phyloP scores from a whole-genome alignment of 495 filamentous ascomycete genomes.

The Xanthoparmelia taractica region DNA sequence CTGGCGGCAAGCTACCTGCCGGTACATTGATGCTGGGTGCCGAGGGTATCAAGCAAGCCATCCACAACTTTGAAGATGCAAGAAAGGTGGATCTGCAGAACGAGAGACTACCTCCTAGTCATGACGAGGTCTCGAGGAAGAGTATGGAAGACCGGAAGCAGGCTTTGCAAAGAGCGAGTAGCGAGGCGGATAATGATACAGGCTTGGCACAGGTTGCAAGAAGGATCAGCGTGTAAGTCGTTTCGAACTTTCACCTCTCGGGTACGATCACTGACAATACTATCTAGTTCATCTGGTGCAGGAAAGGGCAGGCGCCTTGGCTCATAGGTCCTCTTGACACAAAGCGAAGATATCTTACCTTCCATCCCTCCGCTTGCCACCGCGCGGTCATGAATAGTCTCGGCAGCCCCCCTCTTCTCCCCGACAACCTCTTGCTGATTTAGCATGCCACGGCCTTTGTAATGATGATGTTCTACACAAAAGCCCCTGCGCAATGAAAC shows the following conservation, averaged over 20 bases:
- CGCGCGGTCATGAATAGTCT: not conserved
- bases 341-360: not conserved
- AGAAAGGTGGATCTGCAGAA: slow-evolving; percentile 96
- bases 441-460: not conserved
- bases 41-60: slow-evolving; percentile 98
- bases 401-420: not conserved
- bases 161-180: slow-evolving; percentile 73
- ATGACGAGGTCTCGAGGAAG: slow-evolving; percentile 80
- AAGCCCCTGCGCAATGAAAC: slow-evolving; percentile 6
- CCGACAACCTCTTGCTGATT: not conserved
- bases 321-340: not conserved
- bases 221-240: slow-evolving; percentile 88
- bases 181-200: slow-evolving; percentile 86
- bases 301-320: slow-evolving; percentile 21
- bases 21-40: slow-evolving; percentile 97
- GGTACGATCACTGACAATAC: slow-evolving; percentile 6
- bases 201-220: slow-evolving; percentile 76
- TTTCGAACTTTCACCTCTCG: not conserved
- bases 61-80: slow-evolving; percentile 94
- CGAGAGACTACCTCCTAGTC: slow-evolving; percentile 81
- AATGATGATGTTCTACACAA: not conserved
- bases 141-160: slow-evolving; percentile 69
- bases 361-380: not conserved
- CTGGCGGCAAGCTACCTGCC: slow-evolving; percentile 85
- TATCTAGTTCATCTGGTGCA: slow-evolving; percentile 23